These are phyloP conservation scores for Spatholobus suberectus DNA, from an alignment of 306 rosid species.

Conservation along the genomic window DNA sequence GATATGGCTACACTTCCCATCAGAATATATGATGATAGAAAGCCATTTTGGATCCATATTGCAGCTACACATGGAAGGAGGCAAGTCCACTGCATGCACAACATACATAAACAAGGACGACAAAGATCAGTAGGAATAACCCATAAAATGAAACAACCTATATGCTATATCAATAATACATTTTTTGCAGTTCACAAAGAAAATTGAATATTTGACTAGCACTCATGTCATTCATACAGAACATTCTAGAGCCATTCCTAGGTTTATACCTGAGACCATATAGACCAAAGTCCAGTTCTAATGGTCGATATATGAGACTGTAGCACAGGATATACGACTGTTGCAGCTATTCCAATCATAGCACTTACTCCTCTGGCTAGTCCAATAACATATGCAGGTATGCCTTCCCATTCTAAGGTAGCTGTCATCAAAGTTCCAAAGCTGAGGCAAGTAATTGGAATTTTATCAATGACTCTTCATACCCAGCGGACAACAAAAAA, in stretches of 20 bases:
- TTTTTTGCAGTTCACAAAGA: constrained; percentile 3
- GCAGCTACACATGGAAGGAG: constrained; percentile 73
- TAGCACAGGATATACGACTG: constrained; percentile 67
- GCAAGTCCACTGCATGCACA: constrained; percentile 70
- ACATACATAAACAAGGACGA: neutral
- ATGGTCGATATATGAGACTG: constrained; percentile 62
- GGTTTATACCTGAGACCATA: constrained; percentile 81
- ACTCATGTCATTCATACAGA: neutral
- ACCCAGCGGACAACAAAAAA: constrained; percentile 10
- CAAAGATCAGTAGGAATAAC: too few species aligned
- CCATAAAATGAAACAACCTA: too few species aligned
- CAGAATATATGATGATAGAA: constrained; percentile 62
- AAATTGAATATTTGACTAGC: neutral
- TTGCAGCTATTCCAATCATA: constrained; percentile 75
- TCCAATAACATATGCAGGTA: constrained; percentile 78
- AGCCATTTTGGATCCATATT: constrained; percentile 56
- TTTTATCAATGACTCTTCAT: constrained; percentile 32
- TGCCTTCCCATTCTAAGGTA: constrained; percentile 83
- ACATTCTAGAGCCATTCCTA: neutral
- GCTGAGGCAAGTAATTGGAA: constrained; percentile 50
- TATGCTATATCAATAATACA: neutral
- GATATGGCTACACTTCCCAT: constrained; percentile 88
- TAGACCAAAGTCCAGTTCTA: constrained; percentile 89
- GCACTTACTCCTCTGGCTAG: constrained; percentile 79
- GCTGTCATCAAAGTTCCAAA: constrained; percentile 98